phyloP scores from a whole-genome alignment of 2,329 filamentous ascomycete species.

The Alternaria sp. region DNA sequence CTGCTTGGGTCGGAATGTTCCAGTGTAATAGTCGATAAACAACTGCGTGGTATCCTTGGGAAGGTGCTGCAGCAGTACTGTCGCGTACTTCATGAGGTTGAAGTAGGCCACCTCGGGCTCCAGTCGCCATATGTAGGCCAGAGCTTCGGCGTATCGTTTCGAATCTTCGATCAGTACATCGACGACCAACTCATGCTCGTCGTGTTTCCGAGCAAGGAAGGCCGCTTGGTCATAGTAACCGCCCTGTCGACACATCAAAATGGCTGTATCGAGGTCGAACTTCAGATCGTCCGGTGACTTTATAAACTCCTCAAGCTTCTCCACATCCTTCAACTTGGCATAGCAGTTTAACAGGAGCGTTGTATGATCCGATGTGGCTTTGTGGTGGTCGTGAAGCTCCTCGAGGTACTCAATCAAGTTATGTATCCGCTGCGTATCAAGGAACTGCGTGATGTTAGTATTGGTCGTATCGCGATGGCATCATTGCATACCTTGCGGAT shows the following conservation, averaged over 20 bases:
- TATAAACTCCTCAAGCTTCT: conserved; percentile 95
- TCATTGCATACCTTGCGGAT: conserved; percentile 74
- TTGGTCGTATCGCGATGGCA: background rate
- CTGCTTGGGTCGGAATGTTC: conserved; percentile 76
- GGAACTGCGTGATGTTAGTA: conserved; percentile 63
- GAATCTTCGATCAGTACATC: conserved; percentile 97
- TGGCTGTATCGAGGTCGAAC: conserved; percentile 96
- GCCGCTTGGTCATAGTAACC: conserved; percentile 97
- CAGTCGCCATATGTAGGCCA: conserved; percentile 89
- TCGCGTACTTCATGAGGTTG: conserved; percentile 93
- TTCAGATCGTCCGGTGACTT: conserved; percentile 93
- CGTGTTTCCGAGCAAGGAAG: conserved; percentile 91
- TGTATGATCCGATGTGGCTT: conserved; percentile 92
- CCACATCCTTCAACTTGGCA: conserved; percentile 95
- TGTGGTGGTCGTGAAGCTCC: conserved; percentile 91
- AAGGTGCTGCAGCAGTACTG: conserved; percentile 87
- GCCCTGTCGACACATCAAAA: conserved; percentile 95
- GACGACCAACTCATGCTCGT: conserved; percentile 90
- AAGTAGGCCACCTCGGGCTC: conserved; percentile 81
- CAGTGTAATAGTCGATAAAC: conserved; percentile 95
- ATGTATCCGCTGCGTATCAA: conserved; percentile 96
- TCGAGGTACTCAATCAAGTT: conserved; percentile 97
- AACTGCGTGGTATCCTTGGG: conserved; percentile 80
- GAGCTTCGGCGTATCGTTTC: conserved; percentile 84
- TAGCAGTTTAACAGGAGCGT: conserved; percentile 96